A percentile compares a stretch with the other conserved stretches of the same genome.
These are phyloP conservation scores for Pichia sp. DNA, from an alignment of 1,139 yeast species.

Conservation along the genomic window DNA sequence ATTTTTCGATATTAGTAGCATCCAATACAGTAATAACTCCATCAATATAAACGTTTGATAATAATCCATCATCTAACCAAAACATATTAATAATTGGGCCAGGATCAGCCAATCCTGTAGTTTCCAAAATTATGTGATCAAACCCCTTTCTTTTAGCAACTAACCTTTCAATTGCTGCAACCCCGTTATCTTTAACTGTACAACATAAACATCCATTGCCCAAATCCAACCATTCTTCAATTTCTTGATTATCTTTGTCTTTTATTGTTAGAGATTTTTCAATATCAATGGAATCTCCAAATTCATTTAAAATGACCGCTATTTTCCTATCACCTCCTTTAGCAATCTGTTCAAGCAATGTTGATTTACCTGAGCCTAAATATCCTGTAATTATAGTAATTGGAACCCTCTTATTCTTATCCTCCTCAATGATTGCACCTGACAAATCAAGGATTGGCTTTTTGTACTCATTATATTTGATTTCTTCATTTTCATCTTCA, in stretches of 20 bases:
- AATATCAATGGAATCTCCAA: slow-evolving; percentile 82
- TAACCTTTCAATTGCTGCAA: slow-evolving; percentile 84
- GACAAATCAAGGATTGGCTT: slow-evolving; percentile 11
- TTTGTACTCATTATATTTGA: slow-evolving; percentile 19
- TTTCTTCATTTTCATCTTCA: slow-evolving; percentile 29
- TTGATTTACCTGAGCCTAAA: slow-evolving; percentile 91
- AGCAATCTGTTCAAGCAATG: slow-evolving; percentile 71
- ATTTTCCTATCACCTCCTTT: slow-evolving; percentile 60
- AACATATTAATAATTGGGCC: slow-evolving; percentile 96
- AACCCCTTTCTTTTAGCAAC: slow-evolving; percentile 62
- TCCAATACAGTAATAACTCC: slow-evolving; percentile 93
- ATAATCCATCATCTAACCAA: slow-evolving; percentile 89
- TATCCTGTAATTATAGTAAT: slow-evolving; percentile 92
- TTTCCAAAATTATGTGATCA: slow-evolving; percentile 85
- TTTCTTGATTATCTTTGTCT: slow-evolving; percentile 48
- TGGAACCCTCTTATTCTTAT: slow-evolving; percentile 56
- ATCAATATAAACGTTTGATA: slow-evolving; percentile 80
- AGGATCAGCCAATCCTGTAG: slow-evolving; percentile 98
- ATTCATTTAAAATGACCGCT: slow-evolving; percentile 88
- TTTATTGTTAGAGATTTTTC: slow-evolving; percentile 80
- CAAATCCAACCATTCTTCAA: slow-evolving; percentile 91
- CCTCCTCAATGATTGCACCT: slow-evolving; percentile 17
- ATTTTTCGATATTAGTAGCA: slow-evolving; percentile 56
- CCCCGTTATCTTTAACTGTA: slow-evolving; percentile 92
- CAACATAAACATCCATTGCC: slow-evolving; percentile 97